These are phyloP conservation scores for Fraxinus greggii DNA, from an alignment of 305 asterid species.

Conservation along the genomic window DNA sequence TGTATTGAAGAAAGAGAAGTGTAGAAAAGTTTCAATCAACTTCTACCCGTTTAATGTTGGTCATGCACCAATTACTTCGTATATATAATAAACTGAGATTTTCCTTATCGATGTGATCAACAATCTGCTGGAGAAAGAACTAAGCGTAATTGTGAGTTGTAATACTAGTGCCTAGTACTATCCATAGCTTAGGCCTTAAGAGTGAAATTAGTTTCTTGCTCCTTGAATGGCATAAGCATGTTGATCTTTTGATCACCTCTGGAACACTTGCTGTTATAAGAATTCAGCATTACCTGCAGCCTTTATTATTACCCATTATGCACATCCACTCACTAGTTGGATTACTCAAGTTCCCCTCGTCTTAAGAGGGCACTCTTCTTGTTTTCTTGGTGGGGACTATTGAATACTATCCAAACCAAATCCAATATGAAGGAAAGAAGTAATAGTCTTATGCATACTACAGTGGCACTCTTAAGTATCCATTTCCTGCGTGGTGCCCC, in stretches of 20 bases:
- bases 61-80: not conserved
- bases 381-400: not conserved
- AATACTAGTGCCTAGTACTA: not conserved
- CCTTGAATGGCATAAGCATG: not conserved
- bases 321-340: constrained; percentile 1
- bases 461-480: not conserved
- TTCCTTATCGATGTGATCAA: not conserved
- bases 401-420: not conserved
- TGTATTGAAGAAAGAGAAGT: not conserved
- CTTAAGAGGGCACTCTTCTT: not conserved
- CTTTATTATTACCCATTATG: not conserved
- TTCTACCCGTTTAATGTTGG: constrained; percentile 4
- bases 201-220: not conserved
- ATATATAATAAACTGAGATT: not conserved
- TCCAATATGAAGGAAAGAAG: not conserved
- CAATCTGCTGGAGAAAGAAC: constrained; percentile 8
- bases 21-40: not conserved
- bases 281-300: not conserved
- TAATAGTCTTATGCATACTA: not conserved
- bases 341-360: not conserved
- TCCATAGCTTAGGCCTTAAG: not conserved
- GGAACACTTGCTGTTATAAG: not conserved
- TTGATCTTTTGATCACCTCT: not conserved
- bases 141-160: not conserved
- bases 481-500: not conserved